phyloP scores from a whole-genome alignment of 2,329 filamentous ascomycete species.

The Aquanectria penicillioides region DNA sequence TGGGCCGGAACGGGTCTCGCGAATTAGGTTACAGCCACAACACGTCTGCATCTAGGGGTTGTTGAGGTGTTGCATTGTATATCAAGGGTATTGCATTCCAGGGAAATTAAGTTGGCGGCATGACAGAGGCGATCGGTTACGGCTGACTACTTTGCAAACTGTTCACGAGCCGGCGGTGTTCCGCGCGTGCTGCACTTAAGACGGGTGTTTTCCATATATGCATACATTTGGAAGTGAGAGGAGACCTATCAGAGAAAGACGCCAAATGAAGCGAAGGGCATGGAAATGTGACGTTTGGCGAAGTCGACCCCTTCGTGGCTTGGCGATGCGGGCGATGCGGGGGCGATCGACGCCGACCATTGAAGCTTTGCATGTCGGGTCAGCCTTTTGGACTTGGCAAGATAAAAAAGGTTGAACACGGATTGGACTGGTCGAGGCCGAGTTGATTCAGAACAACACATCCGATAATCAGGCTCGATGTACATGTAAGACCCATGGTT shows the following conservation, averaged over 20 bases:
- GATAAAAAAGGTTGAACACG: not conserved
- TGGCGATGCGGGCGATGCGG: not conserved
- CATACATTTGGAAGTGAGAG: no score
- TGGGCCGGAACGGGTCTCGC: not conserved
- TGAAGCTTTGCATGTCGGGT: no score
- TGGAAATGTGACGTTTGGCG: not conserved
- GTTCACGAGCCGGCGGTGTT: not conserved
- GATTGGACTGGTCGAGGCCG: not conserved
- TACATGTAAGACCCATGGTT: not conserved
- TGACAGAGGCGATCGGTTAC: not conserved
- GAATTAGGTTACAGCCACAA: constrained; percentile 2
- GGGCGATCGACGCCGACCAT: not conserved
- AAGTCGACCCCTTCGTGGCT: no score
- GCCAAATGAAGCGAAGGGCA: not conserved
- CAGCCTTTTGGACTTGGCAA: not conserved
- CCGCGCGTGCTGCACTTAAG: no score
- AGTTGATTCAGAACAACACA: constrained; percentile 9
- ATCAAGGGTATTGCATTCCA: not conserved
- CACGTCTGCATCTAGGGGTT: not conserved
- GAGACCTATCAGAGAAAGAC: no score
- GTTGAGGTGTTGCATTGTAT: constrained; percentile 5
- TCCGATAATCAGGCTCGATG: constrained; percentile 1
- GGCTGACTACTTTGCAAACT: not conserved
- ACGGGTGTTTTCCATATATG: no score
- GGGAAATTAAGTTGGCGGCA: not conserved